These are phyloP conservation scores for Xylaria venustula DNA, from an alignment of 495 filamentous ascomycete species.

Conservation along the genomic window DNA sequence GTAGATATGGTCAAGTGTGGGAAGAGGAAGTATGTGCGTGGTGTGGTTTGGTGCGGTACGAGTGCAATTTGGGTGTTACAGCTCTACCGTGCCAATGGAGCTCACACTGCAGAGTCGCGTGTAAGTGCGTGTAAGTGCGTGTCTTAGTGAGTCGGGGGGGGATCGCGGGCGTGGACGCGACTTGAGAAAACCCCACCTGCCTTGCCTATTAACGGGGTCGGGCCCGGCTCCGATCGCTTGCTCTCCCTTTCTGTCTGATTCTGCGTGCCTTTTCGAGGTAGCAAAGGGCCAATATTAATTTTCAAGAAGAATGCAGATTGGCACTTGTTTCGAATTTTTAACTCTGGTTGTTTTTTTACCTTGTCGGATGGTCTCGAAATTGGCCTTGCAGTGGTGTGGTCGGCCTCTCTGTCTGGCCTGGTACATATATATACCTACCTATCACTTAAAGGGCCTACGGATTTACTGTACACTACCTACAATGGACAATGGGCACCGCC, in stretches of 20 bases:
- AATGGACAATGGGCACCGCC: background rate
- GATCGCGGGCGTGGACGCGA: constrained; percentile 12
- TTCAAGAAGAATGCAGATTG: too few species aligned
- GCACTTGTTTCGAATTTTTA: too few species aligned
- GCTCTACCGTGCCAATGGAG: constrained; percentile 11
- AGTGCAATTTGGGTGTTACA: too few species aligned
- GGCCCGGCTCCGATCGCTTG: background rate
- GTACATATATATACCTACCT: too few species aligned
- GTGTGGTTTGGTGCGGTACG: too few species aligned
- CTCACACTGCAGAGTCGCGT: constrained; percentile 19
- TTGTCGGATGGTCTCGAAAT: background rate
- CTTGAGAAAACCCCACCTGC: constrained; percentile 12
- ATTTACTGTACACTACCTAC: too few species aligned
- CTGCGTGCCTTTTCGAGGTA: too few species aligned
- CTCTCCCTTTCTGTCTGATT: too few species aligned
- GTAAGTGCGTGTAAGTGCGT: constrained; percentile 10
- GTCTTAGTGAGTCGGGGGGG: constrained; percentile 14
- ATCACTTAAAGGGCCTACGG: background rate
- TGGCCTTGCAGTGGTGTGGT: background rate
- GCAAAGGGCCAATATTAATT: too few species aligned
- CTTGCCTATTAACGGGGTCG: background rate
- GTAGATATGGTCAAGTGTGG: background rate
- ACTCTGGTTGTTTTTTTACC: background rate
- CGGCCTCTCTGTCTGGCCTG: background rate
- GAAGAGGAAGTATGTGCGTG: background rate